Evolutionary conservation across 2,329 filamentous ascomycete genomes (phyloP).

Genomic region (Cordyceps militaris): DNA sequence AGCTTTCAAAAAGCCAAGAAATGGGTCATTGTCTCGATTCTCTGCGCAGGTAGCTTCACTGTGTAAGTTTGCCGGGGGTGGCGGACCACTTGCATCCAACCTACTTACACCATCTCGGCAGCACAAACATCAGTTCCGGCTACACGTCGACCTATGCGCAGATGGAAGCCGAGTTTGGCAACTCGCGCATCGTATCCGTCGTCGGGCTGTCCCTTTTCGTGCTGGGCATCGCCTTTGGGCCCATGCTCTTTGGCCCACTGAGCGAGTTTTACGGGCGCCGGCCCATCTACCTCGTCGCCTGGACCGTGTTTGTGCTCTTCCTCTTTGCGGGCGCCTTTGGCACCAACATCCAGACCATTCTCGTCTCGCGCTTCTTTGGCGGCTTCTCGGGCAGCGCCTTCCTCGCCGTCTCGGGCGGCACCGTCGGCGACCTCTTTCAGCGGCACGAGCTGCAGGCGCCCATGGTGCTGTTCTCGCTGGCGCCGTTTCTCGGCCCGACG

Average conservation of each 20-base stretch:
- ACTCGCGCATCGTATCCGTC: slow-evolving; percentile 65
- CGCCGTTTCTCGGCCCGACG: slow-evolving; percentile 56
- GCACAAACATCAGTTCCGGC: slow-evolving; percentile 79
- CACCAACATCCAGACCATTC: slow-evolving; percentile 72
- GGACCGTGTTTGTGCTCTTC: slow-evolving; percentile 69
- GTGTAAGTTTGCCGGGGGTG: slow-evolving; percentile 54
- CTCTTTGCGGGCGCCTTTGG: slow-evolving; percentile 75
- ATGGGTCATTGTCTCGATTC: slow-evolving; percentile 72
- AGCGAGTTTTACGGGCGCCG: slow-evolving; percentile 77
- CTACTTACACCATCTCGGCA: slow-evolving; percentile 27
- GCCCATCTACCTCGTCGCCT: slow-evolving; percentile 71
- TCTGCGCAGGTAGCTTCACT: slow-evolving; percentile 68
- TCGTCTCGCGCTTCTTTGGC: slow-evolving; percentile 71
- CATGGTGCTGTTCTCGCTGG: slow-evolving; percentile 73
- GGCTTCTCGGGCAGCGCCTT: slow-evolving; percentile 65
- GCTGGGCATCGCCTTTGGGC: slow-evolving; percentile 60
- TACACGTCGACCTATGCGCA: slow-evolving; percentile 79
- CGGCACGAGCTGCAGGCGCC: slow-evolving; percentile 64
- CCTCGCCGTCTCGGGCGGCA: slow-evolving; percentile 71
- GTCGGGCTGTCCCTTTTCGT: slow-evolving; percentile 80
- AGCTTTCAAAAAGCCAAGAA: slow-evolving; percentile 60
- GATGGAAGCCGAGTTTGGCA: slow-evolving; percentile 66
- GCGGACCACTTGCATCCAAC: not conserved
- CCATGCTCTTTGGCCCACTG: slow-evolving; percentile 55
- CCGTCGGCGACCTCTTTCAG: slow-evolving; percentile 72